Percentiles rank a stretch among this genome's conserved stretches.
Conservation (phyloP, 2,329 filamentous ascomycete species). For the Fusarium sublunatum region DNA sequence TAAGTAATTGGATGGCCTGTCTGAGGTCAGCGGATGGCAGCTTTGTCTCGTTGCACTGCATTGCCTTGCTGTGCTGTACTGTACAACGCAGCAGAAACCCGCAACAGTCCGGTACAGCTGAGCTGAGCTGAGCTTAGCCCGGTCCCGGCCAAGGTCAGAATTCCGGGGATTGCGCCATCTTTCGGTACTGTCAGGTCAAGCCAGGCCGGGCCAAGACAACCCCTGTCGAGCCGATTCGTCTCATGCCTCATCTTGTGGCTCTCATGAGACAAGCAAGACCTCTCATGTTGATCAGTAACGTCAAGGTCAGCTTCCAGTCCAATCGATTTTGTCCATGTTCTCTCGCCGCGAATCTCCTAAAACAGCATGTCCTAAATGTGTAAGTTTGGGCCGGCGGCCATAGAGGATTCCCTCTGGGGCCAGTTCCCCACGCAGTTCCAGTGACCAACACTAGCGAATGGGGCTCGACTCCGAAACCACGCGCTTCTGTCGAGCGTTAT, state of each 20-base stretch:
- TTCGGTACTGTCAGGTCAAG: slow-evolving; percentile 19
- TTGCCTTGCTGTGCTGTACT: background rate
- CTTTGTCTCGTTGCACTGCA: slow-evolving; percentile 14
- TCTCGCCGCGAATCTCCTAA: slow-evolving; percentile 13
- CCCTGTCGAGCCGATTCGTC: slow-evolving; percentile 7
- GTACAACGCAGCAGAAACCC: background rate
- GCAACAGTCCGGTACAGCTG: slow-evolving; percentile 9
- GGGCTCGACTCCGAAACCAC: slow-evolving; percentile 40
- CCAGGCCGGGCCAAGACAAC: slow-evolving; percentile 11
- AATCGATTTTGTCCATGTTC: slow-evolving; percentile 32
- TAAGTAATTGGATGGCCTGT: slow-evolving; percentile 30
- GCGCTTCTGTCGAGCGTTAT: slow-evolving; percentile 29
- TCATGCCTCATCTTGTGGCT: slow-evolving; percentile 35
- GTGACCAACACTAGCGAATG: slow-evolving; percentile 39
- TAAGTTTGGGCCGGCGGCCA: slow-evolving; percentile 24
- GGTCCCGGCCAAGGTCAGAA: slow-evolving; percentile 27
- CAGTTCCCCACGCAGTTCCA: slow-evolving; percentile 4
- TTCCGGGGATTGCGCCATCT: slow-evolving; percentile 34
- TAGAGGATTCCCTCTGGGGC: slow-evolving; percentile 20
- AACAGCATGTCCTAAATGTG: slow-evolving; percentile 16
- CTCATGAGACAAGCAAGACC: slow-evolving; percentile 27
- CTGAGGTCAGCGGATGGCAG: slow-evolving; percentile 37
- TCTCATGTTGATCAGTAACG: slow-evolving; percentile 23
- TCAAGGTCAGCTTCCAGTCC: slow-evolving; percentile 23
- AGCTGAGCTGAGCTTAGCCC: slow-evolving; percentile 25